Evolutionary conservation across 2,329 filamentous ascomycete species (phyloP), one percentile per base, ranked within the genome.

Genomic region (Ascochyta lentis): DNA sequence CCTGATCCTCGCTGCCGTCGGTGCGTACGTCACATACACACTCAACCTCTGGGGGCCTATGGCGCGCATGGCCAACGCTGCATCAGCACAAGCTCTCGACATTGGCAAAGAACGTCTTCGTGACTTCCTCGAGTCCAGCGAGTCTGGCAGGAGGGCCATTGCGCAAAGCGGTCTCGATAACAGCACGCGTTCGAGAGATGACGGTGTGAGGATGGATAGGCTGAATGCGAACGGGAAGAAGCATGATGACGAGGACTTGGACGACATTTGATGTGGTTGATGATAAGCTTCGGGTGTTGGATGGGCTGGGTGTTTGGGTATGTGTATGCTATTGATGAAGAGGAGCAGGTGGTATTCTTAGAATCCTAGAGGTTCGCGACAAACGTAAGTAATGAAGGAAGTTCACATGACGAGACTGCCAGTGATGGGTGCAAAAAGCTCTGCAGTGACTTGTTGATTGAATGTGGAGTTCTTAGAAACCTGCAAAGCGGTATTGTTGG

Each of bases 21-120:
- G 85, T 52, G 90, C 89, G 3, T 99, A 98, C 69, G 82, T 97
- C 26, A 95, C 93, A 4, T 97, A 95, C 78, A 93, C 88, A 31
- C 88, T 99, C 64, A 98, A 98, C 74, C 86, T 99, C 15, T 93
- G 96, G 79, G 95, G 95, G 0, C 95, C 95, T 0, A 98, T 99
- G 82, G 82, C 96, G 66, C 92, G 96, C 72, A 97, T 99, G 91
- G 86, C 87, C 63, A 95, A 95, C 66, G 95, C 95, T 13, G 95
- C 95, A 4, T 89, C 87, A 43, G 83, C 84, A 60, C 95, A 99
- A 78, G 95, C 91, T 7, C 70, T 96, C 27, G 92, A 96, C 66
- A 92, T 99, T 64, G 91, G 91, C 72, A 97, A 96, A 81, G 89
- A 95, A 79, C 89, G 90, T 67, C 84, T 98, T 42, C 86, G 94